Evolutionary conservation across 2,329 filamentous ascomycete species (phyloP).

Genomic region (Calonectria pteridis): DNA sequence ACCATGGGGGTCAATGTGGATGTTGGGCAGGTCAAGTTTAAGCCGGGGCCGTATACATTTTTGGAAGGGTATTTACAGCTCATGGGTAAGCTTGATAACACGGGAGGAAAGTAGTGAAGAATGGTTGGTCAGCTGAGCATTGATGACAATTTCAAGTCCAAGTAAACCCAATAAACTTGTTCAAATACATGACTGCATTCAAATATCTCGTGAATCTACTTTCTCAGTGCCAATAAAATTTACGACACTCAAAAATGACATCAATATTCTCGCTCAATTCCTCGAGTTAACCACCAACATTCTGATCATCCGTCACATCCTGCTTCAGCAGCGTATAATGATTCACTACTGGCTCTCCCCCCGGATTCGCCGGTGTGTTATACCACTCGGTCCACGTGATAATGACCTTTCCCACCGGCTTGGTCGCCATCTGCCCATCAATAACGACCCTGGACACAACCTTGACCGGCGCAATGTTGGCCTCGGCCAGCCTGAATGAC

Average conservation of each 20-base stretch:
- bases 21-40: constrained; percentile 4
- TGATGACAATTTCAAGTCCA: too few relatives aligned
- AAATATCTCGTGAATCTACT: neutral
- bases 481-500: neutral
- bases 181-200: neutral
- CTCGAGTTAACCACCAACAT: neutral
- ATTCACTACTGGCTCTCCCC: neutral
- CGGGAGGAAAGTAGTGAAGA: neutral
- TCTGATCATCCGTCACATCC: neutral
- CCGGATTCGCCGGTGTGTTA: neutral
- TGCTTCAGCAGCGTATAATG: neutral
- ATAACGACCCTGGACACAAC: neutral
- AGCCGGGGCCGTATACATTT: constrained; percentile 1
- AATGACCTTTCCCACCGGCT: neutral
- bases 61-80: neutral
- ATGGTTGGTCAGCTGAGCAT: too few relatives aligned
- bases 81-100: neutral
- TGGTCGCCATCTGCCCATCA: neutral
- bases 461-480: neutral
- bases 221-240: neutral
- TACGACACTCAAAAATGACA: neutral
- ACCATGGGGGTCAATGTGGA: neutral
- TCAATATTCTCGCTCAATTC: neutral
- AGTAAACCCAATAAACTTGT: too few relatives aligned
- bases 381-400: neutral